phyloP scores from a whole-genome alignment of 768 basidiomycete species.

The Cubamyces sp. region DNA sequence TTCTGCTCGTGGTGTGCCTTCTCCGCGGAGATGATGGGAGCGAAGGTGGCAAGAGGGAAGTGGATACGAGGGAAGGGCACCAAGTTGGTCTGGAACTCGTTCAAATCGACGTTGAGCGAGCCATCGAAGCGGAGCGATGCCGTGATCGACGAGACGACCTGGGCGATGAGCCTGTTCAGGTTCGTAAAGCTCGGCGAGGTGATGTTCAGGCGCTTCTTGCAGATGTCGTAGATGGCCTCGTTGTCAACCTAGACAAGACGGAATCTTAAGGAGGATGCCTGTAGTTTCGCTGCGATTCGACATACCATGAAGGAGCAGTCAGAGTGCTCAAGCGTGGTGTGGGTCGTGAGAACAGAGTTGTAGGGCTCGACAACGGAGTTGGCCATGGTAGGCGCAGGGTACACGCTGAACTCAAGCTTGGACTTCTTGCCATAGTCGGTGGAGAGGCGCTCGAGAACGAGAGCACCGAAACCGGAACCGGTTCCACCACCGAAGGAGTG shows the following conservation, averaged over 20 bases:
- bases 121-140: constrained; percentile 65
- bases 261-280: not conserved
- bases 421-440: constrained; percentile 99
- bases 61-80: constrained; percentile 72
- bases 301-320: constrained; percentile 99
- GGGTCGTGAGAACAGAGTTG: constrained; percentile 97
- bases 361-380: constrained; percentile 99
- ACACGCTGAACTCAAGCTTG: constrained; percentile 97
- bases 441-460: constrained; percentile 94
- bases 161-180: constrained; percentile 68
- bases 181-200: constrained; percentile 63
- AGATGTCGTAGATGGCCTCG: constrained; percentile 73
- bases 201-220: constrained; percentile 59
- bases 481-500: constrained; percentile 99
- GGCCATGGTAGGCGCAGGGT: constrained; percentile 92
- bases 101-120: constrained; percentile 67
- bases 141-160: constrained; percentile 55
- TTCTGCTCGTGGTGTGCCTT: constrained; percentile 74
- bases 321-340: constrained; percentile 99
- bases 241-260: constrained; percentile 49
- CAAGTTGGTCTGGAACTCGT: constrained; percentile 75
- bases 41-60: constrained; percentile 70
- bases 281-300: not conserved
- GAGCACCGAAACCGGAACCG: constrained; percentile 98
- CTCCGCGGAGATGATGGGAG: constrained; percentile 63